Evolutionary conservation across 2,329 filamentous ascomycete species (phyloP).

Genomic region (Cryphonectria japonica): DNA sequence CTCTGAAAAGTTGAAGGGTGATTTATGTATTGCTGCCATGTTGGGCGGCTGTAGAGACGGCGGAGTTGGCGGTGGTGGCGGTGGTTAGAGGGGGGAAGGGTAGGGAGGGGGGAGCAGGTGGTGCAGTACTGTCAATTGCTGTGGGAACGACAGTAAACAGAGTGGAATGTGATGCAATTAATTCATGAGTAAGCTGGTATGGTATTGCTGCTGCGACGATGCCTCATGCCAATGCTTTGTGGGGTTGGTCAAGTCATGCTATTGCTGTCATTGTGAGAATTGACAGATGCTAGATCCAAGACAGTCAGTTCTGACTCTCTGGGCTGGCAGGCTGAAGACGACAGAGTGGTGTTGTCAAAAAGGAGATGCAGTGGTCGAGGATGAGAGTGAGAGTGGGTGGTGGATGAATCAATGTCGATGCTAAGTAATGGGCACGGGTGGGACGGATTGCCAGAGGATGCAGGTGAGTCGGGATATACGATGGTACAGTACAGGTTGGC

Average conservation of each 20-base stretch:
- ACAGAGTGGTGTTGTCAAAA: background rate
- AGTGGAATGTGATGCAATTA: slow-evolving; percentile 17
- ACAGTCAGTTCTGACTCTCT: background rate
- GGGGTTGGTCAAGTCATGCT: slow-evolving; percentile 12
- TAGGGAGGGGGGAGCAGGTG: background rate
- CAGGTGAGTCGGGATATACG: background rate
- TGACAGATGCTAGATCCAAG: background rate
- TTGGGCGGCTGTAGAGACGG: slow-evolving; percentile 10
- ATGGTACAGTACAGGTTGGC: background rate
- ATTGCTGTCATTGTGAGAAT: slow-evolving; percentile 3
- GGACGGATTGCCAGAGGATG: slow-evolving; percentile 1
- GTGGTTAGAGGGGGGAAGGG: background rate
- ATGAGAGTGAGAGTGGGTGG: background rate
- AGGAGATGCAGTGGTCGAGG: background rate
- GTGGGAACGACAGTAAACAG: slow-evolving; percentile 19
- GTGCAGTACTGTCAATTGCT: slow-evolving; percentile 16
- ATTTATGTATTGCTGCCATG: slow-evolving; percentile 29
- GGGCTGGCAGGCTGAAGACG: slow-evolving; percentile 6
- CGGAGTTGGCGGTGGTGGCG: background rate
- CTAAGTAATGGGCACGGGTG: background rate
- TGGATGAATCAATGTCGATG: background rate
- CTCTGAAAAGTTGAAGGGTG: slow-evolving; percentile 29
- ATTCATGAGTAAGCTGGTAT: slow-evolving; percentile 14
- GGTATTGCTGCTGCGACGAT: background rate
- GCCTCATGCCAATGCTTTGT: slow-evolving; percentile 18